A percentile compares a stretch with the other conserved stretches of the same genome.
Conservation (phyloP, 2,329 filamentous ascomycete species). For the Cyphellophora attinorum region DNA sequence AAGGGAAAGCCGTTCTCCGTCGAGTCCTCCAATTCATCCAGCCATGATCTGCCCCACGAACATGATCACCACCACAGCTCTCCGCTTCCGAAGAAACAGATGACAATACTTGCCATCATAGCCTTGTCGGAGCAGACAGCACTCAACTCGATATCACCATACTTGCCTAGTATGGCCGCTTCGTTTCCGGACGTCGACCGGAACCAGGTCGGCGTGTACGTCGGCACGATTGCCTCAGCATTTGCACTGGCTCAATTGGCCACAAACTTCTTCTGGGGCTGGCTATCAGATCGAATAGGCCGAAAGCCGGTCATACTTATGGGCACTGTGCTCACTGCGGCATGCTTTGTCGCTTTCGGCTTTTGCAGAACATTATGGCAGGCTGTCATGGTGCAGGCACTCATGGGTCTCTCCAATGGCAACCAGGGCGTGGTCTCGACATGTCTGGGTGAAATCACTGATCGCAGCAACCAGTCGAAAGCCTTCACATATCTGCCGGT, state of each 20-base stretch:
- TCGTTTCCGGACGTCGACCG: constrained; percentile 71
- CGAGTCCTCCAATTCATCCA: constrained; percentile 28
- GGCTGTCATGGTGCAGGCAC: constrained; percentile 70
- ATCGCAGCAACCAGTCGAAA: constrained; percentile 84
- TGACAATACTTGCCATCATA: constrained; percentile 75
- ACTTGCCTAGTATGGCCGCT: constrained; percentile 84
- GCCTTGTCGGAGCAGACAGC: constrained; percentile 92
- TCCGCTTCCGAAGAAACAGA: constrained; percentile 72
- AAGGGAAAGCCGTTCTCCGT: constrained; percentile 34
- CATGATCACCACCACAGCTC: constrained; percentile 31
- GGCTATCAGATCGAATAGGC: constrained; percentile 67
- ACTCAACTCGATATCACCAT: constrained; percentile 90
- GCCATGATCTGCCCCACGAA: constrained; percentile 20
- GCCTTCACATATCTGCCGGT: constrained; percentile 93
- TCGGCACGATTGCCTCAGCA: constrained; percentile 78
- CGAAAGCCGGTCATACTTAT: constrained; percentile 73
- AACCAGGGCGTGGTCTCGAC: constrained; percentile 93
- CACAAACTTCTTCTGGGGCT: constrained; percentile 89
- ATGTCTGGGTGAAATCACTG: constrained; percentile 87
- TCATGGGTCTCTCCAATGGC: constrained; percentile 90
- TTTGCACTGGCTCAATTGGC: constrained; percentile 89
- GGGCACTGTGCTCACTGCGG: constrained; percentile 72
- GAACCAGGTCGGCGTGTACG: constrained; percentile 69
- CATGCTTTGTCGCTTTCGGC: constrained; percentile 77
- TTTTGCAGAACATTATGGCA: constrained; percentile 78